phyloP scores from a whole-genome alignment of 495 filamentous ascomycete species.

The Neurospora sp. region DNA sequence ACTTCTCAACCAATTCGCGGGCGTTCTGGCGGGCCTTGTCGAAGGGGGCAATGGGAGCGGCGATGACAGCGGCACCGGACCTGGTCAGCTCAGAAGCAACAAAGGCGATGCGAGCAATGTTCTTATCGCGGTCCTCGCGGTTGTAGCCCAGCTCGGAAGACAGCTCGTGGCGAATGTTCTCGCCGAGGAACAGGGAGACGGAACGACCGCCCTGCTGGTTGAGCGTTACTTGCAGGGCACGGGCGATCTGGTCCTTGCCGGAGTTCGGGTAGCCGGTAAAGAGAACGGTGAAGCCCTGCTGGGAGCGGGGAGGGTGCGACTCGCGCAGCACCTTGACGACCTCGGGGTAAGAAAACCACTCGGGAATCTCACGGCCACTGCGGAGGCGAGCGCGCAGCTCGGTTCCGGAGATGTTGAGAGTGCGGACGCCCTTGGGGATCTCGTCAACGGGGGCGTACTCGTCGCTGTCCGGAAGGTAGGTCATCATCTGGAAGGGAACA shows the following conservation, averaged over 20 bases:
- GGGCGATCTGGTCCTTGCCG: constrained; percentile 92
- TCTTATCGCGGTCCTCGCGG: constrained; percentile 83
- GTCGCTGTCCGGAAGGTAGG: constrained; percentile 92
- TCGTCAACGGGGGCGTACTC: constrained; percentile 91
- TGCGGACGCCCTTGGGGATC: constrained; percentile 72
- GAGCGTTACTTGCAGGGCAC: constrained; percentile 90
- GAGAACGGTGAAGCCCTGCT: constrained; percentile 97
- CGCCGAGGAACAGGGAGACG: constrained; percentile 86
- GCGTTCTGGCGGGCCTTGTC: constrained; percentile 65
- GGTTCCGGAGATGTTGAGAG: constrained; percentile 93
- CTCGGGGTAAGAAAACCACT: constrained; percentile 99
- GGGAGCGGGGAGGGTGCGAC: constrained; percentile 78
- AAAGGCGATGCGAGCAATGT: constrained; percentile 94
- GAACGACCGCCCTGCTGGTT: constrained; percentile 97
- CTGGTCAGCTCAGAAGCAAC: constrained; percentile 90
- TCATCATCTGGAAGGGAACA: constrained; percentile 99
- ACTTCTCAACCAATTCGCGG: constrained; percentile 73
- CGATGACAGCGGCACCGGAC: constrained; percentile 90
- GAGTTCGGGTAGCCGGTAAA: constrained; percentile 93
- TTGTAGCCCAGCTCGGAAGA: constrained; percentile 94
- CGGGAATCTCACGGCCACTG: constrained; percentile 86
- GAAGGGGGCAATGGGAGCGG: constrained; percentile 94
- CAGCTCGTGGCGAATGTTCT: constrained; percentile 87
- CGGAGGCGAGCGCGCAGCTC: constrained; percentile 86
- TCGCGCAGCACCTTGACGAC: constrained; percentile 92